phyloP scores from a whole-genome alignment of 2,329 filamentous ascomycete genomes.

The Talaromyces amestolkiae region DNA sequence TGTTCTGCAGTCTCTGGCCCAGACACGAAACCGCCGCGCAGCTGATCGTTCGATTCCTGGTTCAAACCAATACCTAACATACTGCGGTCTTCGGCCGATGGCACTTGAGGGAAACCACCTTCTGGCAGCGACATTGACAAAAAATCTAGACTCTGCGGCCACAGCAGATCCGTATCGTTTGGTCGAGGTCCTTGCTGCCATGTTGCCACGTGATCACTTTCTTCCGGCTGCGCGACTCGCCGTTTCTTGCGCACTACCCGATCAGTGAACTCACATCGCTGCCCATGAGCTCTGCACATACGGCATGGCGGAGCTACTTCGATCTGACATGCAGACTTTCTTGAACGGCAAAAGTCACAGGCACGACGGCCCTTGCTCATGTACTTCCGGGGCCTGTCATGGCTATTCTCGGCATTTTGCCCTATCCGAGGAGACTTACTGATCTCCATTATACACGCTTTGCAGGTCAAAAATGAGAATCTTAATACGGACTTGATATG shows the following conservation, averaged over 20 bases:
- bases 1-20: slow-evolving; percentile 8
- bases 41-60: neutral
- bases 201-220: neutral
- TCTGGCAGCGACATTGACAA: slow-evolving; percentile 7
- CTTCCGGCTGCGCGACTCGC: neutral
- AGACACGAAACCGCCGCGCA: neutral
- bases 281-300: slow-evolving; percentile 15
- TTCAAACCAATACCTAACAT: neutral
- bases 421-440: neutral
- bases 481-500: neutral
- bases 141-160: slow-evolving; percentile 13
- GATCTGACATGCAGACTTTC: slow-evolving; percentile 16
- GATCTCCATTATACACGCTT: neutral
- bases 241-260: slow-evolving; percentile 9
- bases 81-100: neutral
- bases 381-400: slow-evolving; percentile 10
- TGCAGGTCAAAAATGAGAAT: neutral
- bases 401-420: neutral
- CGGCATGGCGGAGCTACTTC: slow-evolving; percentile 15
- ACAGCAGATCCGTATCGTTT: slow-evolving; percentile 3
- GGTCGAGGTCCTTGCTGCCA: neutral
- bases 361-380: slow-evolving; percentile 15
- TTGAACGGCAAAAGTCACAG: slow-evolving; percentile 15
- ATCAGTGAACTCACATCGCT: slow-evolving; percentile 10
- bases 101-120: neutral